phyloP scores from a whole-genome alignment of 495 filamentous ascomycete genomes.

The Usnea hakonensis region DNA sequence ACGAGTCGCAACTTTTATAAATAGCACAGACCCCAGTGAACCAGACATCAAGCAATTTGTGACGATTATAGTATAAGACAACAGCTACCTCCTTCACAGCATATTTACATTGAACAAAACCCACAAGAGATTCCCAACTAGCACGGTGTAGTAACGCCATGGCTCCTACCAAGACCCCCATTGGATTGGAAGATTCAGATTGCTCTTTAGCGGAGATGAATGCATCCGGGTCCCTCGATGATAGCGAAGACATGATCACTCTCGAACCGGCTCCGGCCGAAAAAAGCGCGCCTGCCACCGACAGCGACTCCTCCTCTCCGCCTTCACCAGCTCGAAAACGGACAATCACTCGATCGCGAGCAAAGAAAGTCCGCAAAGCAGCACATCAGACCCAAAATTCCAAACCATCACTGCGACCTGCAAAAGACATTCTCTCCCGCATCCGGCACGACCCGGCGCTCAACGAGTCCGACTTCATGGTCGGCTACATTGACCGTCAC shows the following conservation, averaged over 20 bases:
- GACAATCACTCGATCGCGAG: slow-evolving; percentile 9
- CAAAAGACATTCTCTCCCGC: slow-evolving; percentile 59
- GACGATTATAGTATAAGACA: too few species aligned
- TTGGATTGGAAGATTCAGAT: background rate
- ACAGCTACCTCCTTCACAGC: background rate
- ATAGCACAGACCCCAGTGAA: background rate
- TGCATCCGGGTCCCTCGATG: background rate
- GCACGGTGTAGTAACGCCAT: background rate
- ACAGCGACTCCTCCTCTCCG: slow-evolving; percentile 4
- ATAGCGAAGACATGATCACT: slow-evolving; percentile 7
- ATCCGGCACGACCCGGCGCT: slow-evolving; percentile 62
- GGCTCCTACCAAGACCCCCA: background rate
- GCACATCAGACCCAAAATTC: slow-evolving; percentile 5
- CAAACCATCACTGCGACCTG: slow-evolving; percentile 20
- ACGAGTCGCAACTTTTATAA: background rate
- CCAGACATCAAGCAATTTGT: too few species aligned
- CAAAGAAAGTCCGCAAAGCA: slow-evolving; percentile 18
- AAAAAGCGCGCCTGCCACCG: background rate
- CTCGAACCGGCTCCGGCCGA: background rate
- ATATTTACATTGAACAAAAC: background rate
- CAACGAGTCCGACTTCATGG: slow-evolving; percentile 55
- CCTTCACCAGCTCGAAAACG: background rate
- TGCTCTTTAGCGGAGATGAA: background rate
- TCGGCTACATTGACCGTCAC: slow-evolving; percentile 70
- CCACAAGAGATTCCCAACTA: background rate